These are phyloP conservation scores for Ganoderma sinense DNA, from an alignment of 1,284 basidiomycete genomes.

Conservation along the genomic window DNA sequence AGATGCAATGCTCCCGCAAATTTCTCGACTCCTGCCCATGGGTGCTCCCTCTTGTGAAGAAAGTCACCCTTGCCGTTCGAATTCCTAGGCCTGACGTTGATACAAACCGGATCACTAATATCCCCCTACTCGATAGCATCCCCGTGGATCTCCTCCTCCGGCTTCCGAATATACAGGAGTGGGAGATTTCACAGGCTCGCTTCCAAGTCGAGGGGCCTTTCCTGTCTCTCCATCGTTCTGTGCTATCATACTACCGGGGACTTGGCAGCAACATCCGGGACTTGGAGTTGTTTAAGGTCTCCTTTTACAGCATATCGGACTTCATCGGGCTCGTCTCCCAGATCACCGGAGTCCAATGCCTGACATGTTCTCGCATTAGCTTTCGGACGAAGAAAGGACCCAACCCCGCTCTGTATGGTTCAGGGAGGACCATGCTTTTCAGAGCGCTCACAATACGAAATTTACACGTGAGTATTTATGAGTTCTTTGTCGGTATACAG, in stretches of 20 bases:
- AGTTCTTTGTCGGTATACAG: background rate
- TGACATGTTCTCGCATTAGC: background rate
- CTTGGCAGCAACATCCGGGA: background rate
- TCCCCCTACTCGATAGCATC: background rate
- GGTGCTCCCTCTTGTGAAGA: background rate
- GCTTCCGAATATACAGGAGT: background rate
- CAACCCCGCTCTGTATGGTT: background rate
- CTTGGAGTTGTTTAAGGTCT: background rate
- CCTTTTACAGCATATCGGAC: background rate
- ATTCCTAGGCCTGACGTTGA: background rate
- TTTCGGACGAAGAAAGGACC: background rate
- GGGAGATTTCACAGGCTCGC: background rate
- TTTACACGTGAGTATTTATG: background rate
- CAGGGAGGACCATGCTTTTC: background rate
- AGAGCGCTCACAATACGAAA: background rate
- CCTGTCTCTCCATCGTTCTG: background rate
- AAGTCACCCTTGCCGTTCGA: background rate
- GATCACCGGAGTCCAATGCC: background rate
- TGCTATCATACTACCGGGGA: background rate
- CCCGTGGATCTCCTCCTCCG: background rate
- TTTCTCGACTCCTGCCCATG: background rate
- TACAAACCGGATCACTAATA: background rate
- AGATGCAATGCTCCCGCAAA: background rate
- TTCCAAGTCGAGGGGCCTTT: background rate
- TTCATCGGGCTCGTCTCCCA: background rate